Percentiles rank a stretch among this genome's conserved stretches.
Evolutionary conservation across 768 basidiomycete species (phyloP).

Genomic region (Leccinum obscurum): DNA sequence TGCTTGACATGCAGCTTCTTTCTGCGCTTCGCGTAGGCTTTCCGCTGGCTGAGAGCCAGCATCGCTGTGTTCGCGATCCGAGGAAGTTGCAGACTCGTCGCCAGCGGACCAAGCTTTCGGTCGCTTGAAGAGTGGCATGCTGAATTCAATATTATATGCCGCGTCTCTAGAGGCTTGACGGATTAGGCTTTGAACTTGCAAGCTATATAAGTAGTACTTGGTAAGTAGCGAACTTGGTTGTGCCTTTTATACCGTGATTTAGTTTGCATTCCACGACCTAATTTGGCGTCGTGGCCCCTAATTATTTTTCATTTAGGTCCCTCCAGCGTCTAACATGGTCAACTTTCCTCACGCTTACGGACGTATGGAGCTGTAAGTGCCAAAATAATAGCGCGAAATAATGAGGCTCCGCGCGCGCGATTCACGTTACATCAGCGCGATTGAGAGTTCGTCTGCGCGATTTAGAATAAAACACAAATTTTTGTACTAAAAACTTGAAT

Average conservation of each 20-base stretch:
- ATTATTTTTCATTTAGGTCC: too few relatives aligned
- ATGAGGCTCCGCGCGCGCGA: too few relatives aligned
- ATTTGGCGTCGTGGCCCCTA: not conserved
- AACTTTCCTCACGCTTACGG: too few relatives aligned
- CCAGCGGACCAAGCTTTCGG: conserved; percentile 29
- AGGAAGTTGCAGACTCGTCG: conserved; percentile 16
- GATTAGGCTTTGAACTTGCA: not conserved
- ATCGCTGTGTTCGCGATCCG: conserved; percentile 13
- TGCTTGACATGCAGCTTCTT: conserved; percentile 25
- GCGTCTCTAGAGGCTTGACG: not conserved
- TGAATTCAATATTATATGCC: not conserved
- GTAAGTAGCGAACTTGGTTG: not conserved
- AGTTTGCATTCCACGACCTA: not conserved
- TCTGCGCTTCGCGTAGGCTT: conserved; percentile 15
- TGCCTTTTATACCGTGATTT: too few relatives aligned
- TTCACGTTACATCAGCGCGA: too few relatives aligned
- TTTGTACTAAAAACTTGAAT: too few relatives aligned
- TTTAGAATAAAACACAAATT: too few relatives aligned
- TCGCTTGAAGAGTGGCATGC: conserved; percentile 37
- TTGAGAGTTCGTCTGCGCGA: too few relatives aligned
- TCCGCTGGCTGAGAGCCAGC: conserved; percentile 2
- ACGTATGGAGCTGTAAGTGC: too few relatives aligned
- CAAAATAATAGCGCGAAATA: too few relatives aligned
- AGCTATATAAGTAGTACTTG: not conserved
- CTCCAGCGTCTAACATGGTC: too few relatives aligned